Conservation (phyloP, 2,329 filamentous ascomycete species). For the Ophiostoma piceae region DNA sequence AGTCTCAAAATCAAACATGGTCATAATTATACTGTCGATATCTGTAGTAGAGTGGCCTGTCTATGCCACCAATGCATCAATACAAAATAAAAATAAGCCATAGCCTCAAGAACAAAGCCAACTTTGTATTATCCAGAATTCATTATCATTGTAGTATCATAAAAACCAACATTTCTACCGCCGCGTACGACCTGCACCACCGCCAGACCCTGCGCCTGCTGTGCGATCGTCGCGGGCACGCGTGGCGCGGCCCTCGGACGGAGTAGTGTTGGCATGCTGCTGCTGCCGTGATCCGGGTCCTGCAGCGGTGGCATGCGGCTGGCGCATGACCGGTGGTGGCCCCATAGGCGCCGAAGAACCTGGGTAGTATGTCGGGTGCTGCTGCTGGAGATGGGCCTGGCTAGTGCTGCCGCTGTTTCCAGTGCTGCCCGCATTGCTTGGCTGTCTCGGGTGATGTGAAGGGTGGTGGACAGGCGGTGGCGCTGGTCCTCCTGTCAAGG, state of each 20-base stretch:
- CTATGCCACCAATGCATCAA: neutral
- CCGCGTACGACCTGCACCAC: slow-evolving; percentile 18
- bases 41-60: neutral
- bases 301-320: neutral
- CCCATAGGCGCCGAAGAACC: slow-evolving; percentile 24
- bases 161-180: neutral
- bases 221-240: slow-evolving; percentile 34
- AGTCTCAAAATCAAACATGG: neutral
- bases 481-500: neutral
- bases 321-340: slow-evolving; percentile 22
- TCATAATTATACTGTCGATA: neutral
- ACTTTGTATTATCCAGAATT: neutral
- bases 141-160: slow-evolving; percentile 3
- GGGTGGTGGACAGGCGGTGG: slow-evolving; percentile 15
- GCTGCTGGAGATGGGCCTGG: slow-evolving; percentile 17
- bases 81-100: neutral
- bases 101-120: neutral
- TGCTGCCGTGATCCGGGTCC: slow-evolving; percentile 13
- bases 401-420: slow-evolving; percentile 2
- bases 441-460: slow-evolving; percentile 3
- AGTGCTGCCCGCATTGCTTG: neutral
- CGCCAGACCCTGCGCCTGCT: slow-evolving; percentile 25
- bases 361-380: slow-evolving; percentile 20
- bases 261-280: slow-evolving; percentile 24
- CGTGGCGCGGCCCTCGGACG: slow-evolving; percentile 30